A percentile compares a stretch with the other conserved stretches of the same genome.
Conservation (phyloP, 495 filamentous ascomycete genomes). For the Aspergillus avenaceus region DNA sequence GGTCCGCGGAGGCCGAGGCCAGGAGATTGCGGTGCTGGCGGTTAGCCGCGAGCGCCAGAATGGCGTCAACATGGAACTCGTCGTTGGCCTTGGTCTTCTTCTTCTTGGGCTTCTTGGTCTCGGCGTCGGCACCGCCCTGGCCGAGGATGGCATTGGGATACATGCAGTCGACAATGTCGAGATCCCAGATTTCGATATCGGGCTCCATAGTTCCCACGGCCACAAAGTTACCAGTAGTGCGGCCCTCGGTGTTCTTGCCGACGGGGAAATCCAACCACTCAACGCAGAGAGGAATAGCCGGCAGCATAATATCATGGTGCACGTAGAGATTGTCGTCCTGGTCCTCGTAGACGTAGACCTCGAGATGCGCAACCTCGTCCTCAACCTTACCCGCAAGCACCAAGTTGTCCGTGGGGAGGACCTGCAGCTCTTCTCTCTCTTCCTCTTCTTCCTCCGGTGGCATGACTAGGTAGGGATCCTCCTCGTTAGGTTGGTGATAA, state of each 20-base stretch:
- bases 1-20: slow-evolving; percentile 93
- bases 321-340: slow-evolving; percentile 92
- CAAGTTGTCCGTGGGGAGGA: slow-evolving; percentile 87
- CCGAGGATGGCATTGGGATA: slow-evolving; percentile 96
- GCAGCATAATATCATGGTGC: slow-evolving; percentile 99
- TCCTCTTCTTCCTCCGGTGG: slow-evolving; percentile 71
- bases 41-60: slow-evolving; percentile 87
- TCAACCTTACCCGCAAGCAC: slow-evolving; percentile 89
- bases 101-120: slow-evolving; percentile 69
- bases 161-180: slow-evolving; percentile 94
- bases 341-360: slow-evolving; percentile 97
- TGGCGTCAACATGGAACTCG: slow-evolving; percentile 88
- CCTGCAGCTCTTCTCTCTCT: slow-evolving; percentile 90
- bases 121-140: slow-evolving; percentile 58
- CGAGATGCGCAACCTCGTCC: slow-evolving; percentile 93
- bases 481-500: slow-evolving; percentile 87
- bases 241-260: slow-evolving; percentile 56
- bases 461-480: slow-evolving; percentile 94
- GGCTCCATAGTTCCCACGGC: slow-evolving; percentile 96
- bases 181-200: slow-evolving; percentile 97
- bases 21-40: slow-evolving; percentile 89
- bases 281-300: slow-evolving; percentile 88
- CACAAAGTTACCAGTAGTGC: slow-evolving; percentile 73
- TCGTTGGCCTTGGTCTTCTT: slow-evolving; percentile 84
- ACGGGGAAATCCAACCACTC: slow-evolving; percentile 94